These are phyloP conservation scores for sweet orange (Citrus sinensis) DNA, from an alignment of 345 rosid genomes.

Conservation along the genomic window DVS_A1.0 CM039162.1:24067001-24067500, in stretches of 20 bases:
- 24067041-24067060: background rate
- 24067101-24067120: background rate
- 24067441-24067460: slow-evolving; percentile 1
- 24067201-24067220: background rate
- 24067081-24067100: background rate
- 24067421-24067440: background rate
- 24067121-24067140: background rate
- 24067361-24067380: background rate
- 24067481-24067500: slow-evolving; percentile 23
- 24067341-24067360: background rate
- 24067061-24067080: background rate
- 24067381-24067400: background rate
- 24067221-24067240: background rate
- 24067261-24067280: background rate
- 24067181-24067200: background rate
- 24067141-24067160: background rate
- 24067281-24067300: background rate
- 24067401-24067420: slow-evolving; percentile 8
- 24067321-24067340: background rate
- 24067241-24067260: background rate
- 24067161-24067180: background rate
- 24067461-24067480: background rate
- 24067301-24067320: background rate
- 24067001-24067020: background rate
- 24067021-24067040: background rate